Evolutionary conservation across 805 yeast genomes (phyloP).

Genomic region (Nakazawaea holstii): DNA sequence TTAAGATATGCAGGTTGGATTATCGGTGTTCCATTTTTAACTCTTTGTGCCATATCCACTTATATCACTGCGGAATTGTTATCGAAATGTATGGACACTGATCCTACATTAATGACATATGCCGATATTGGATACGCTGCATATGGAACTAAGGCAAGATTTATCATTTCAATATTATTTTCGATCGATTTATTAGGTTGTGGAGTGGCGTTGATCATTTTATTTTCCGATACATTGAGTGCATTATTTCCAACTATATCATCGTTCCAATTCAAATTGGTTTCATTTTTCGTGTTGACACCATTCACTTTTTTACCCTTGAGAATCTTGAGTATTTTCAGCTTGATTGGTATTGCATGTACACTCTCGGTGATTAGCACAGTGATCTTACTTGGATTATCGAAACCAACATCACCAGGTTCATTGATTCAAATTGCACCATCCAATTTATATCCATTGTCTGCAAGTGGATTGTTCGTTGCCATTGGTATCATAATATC

Average conservation of each 20-base stretch:
- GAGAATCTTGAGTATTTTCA: slow-evolving; percentile 46
- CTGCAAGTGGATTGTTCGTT: slow-evolving; percentile 33
- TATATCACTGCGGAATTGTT: slow-evolving; percentile 73
- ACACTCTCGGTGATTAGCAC: slow-evolving; percentile 45
- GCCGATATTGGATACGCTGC: slow-evolving; percentile 88
- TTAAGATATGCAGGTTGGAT: slow-evolving; percentile 61
- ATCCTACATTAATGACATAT: slow-evolving; percentile 75
- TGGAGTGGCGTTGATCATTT: slow-evolving; percentile 74
- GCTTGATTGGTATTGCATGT: slow-evolving; percentile 51
- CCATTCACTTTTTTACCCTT: slow-evolving; percentile 71
- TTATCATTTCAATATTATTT: slow-evolving; percentile 67
- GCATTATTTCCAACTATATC: slow-evolving; percentile 57
- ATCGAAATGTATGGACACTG: slow-evolving; percentile 73
- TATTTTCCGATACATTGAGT: slow-evolving; percentile 81
- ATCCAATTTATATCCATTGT: slow-evolving; percentile 34
- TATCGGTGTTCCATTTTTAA: slow-evolving; percentile 54
- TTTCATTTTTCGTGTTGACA: slow-evolving; percentile 66
- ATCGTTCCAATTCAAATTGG: slow-evolving; percentile 51
- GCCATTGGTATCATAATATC: slow-evolving; percentile 65
- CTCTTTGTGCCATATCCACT: slow-evolving; percentile 60
- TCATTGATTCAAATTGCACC: slow-evolving; percentile 44
- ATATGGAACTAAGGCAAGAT: slow-evolving; percentile 71
- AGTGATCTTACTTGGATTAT: slow-evolving; percentile 42
- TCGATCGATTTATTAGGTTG: slow-evolving; percentile 75
- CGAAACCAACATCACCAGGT: slow-evolving; percentile 42